Base-by-base conservation (phyloP, 2,329 filamentous ascomycete genomes). In the Thelonectria blattea region DNA sequence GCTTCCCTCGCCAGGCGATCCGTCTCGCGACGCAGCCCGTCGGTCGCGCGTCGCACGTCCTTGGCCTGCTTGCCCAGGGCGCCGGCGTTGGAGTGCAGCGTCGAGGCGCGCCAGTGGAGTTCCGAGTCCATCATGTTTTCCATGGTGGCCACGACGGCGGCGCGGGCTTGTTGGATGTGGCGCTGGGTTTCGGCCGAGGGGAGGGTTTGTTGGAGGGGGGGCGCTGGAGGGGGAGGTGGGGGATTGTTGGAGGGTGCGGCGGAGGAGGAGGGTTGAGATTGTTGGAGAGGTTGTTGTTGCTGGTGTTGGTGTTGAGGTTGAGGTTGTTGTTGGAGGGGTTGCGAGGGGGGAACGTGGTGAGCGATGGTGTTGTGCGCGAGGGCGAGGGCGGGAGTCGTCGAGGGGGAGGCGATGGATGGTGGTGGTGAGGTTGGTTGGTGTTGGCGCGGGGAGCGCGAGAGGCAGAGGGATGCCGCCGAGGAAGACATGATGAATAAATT, bases 121-220 rank as follows among this genome's bases (percentile, higher is more conserved):
- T 90, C 84, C 47, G 82, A 78, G 78, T 92, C 89, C 66, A 93
- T 81, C 68, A 88, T 85, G 73, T 90, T 88, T 69, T 88, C 88
- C 53, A 93, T 83, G 48, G 83, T 84, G 20, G 86, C 87, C 34
- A 88, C 79, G 53, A 89, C 79, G 9, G 85, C 85, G 30, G 79
- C 74, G 64, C 86, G 85, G 41, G 87, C 86, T 71, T 87, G 82
- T 50, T 80, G 74, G 18, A 87, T 79, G 70, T 83, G 79, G 7
- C 77, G 77, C 70, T 80, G 77, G 52, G 80, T 76, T 52, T 78
- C 73, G 48, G 75, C 69, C 3, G 79, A 76, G 2, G 79, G 79
- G 11, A 81, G 75, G 50, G 74, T 76, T 4, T 75, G 72, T 47
- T 76, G 73, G 12, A 74, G 72, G 7, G 64, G 64, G 47, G 57